Evolutionary conservation across 1,284 basidiomycete genomes (phyloP).

Genomic region (Irpex lacteus): DNA sequence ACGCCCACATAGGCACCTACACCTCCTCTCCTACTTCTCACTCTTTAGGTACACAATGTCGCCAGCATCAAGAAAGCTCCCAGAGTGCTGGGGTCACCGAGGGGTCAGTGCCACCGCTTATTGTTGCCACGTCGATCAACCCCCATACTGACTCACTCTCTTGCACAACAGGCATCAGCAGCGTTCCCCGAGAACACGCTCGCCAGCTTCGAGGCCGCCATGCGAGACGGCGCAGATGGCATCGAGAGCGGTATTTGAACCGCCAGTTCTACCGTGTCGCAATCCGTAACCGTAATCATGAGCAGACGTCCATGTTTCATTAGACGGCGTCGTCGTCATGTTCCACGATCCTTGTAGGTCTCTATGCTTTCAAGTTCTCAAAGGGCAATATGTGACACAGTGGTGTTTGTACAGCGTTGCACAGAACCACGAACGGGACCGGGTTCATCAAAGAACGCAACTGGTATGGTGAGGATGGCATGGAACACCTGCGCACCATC

Average conservation of each 20-base stretch:
- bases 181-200: slow-evolving; percentile 90
- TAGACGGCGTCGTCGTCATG: slow-evolving; percentile 90
- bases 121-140: slow-evolving; percentile 9
- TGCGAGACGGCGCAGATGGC: slow-evolving; percentile 90
- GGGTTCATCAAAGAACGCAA: slow-evolving; percentile 65
- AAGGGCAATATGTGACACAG: neutral
- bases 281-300: slow-evolving; percentile 46
- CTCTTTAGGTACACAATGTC: slow-evolving; percentile 12
- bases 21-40: neutral
- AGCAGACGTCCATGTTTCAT: slow-evolving; percentile 94
- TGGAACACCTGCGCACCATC: slow-evolving; percentile 81
- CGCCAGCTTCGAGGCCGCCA: slow-evolving; percentile 90
- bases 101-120: slow-evolving; percentile 59
- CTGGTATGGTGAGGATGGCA: slow-evolving; percentile 75
- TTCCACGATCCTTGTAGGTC: slow-evolving; percentile 88
- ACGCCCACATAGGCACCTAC: neutral
- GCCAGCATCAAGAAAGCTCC: slow-evolving; percentile 17
- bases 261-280: slow-evolving; percentile 23
- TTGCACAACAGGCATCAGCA: slow-evolving; percentile 67
- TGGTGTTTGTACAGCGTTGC: slow-evolving; percentile 62
- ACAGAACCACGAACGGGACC: slow-evolving; percentile 66
- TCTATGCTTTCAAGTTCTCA: slow-evolving; percentile 5
- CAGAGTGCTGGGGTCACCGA: slow-evolving; percentile 92
- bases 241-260: slow-evolving; percentile 84
- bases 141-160: slow-evolving; percentile 15